These are phyloP conservation scores for Tilletiopsis washingtonensis DNA, from an alignment of 1,284 basidiomycete species.

Conservation along the genomic window DNA sequence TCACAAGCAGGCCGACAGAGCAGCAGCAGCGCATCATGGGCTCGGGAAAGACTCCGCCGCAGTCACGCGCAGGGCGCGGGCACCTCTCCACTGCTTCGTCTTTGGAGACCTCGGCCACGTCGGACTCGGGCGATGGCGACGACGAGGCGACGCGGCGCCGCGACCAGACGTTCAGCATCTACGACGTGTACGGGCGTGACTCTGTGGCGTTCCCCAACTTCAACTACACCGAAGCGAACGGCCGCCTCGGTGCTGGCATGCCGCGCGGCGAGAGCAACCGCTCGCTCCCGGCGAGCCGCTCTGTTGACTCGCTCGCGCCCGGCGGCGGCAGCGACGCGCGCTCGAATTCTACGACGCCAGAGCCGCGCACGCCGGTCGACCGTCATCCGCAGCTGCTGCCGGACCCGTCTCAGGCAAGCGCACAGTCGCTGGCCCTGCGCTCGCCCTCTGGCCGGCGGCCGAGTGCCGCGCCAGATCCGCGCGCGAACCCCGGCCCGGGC, in stretches of 20 bases:
- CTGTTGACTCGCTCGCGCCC: not conserved
- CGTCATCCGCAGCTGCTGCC: not conserved
- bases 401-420: not conserved
- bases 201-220: slow-evolving; percentile 43
- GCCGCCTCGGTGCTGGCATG: not conserved
- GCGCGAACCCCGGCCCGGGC: slow-evolving; percentile 16
- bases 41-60: no score
- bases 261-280: not conserved
- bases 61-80: no score
- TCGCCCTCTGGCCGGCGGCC: slow-evolving; percentile 29
- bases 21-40: not conserved
- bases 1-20: no score
- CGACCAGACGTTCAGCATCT: slow-evolving; percentile 39
- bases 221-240: slow-evolving; percentile 10
- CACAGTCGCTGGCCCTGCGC: slow-evolving; percentile 10
- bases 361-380: not conserved
- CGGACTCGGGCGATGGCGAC: slow-evolving; percentile 31
- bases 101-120: slow-evolving; percentile 19
- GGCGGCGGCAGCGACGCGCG: no score
- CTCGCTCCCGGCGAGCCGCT: not conserved
- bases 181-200: slow-evolving; percentile 42
- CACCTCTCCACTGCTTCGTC: slow-evolving; percentile 1
- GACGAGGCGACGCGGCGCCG: slow-evolving; percentile 13
- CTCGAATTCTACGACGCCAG: no score
- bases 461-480: slow-evolving; percentile 27